These are phyloP conservation scores for Fusarium piperis DNA, from an alignment of 2,329 filamentous ascomycete species.

Conservation along the genomic window DNA sequence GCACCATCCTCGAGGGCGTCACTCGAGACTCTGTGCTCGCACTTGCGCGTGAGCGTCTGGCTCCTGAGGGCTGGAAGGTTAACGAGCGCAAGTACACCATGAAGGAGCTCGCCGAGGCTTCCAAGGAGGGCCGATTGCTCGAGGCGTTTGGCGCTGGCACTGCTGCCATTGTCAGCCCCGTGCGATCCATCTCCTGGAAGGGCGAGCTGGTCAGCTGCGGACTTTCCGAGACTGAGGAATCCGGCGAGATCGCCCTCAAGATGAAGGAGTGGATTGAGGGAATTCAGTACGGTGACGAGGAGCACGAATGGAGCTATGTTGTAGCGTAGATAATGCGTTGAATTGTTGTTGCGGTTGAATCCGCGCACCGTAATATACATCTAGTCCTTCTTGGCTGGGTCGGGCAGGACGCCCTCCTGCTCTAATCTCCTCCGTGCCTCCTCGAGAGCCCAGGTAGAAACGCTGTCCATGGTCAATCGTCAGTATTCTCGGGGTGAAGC, in stretches of 20 bases:
- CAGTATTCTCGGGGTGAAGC: conserved; percentile 23
- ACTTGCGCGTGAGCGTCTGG: conserved; percentile 85
- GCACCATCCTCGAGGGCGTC: conserved; percentile 95
- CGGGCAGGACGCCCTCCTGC: conserved; percentile 90
- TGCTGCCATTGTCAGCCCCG: conserved; percentile 91
- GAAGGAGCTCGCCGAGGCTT: conserved; percentile 82
- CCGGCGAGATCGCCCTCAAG: conserved; percentile 82
- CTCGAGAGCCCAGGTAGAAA: conserved; percentile 99
- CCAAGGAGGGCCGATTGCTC: conserved; percentile 83
- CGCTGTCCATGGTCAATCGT: conserved; percentile 65
- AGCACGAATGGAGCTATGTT: conserved; percentile 86
- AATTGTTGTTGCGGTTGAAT: conserved; percentile 1
- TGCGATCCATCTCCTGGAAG: conserved; percentile 90
- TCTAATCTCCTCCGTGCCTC: conserved; percentile 96
- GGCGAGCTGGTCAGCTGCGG: conserved; percentile 85
- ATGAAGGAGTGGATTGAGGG: conserved; percentile 98
- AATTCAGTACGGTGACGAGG: conserved; percentile 93
- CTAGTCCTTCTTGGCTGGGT: conserved; percentile 68
- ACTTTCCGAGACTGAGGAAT: conserved; percentile 82
- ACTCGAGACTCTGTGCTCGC: conserved; percentile 90
- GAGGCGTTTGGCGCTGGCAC: conserved; percentile 96
- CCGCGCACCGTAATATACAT: not conserved
- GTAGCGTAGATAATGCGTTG: conserved; percentile 12
- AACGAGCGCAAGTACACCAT: conserved; percentile 93
- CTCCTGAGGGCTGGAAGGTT: conserved; percentile 87